Percentiles rank a stretch among this genome's conserved stretches.
Conservation (phyloP, 2,329 filamentous ascomycete species). For the Colletotrichum sp. region DNA sequence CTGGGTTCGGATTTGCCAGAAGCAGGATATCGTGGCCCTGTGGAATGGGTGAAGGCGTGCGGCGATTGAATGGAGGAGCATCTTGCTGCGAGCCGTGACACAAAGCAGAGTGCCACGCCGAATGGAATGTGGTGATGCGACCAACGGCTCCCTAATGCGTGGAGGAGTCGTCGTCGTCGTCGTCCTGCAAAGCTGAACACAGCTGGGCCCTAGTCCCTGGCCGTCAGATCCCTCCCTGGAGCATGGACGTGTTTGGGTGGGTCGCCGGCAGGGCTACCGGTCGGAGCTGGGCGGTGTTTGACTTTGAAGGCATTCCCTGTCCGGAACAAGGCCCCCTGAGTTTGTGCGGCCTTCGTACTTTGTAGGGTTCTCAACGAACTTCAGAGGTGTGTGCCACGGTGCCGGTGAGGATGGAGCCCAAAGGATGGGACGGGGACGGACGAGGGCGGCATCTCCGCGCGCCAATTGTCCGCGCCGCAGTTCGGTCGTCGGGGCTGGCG, state of each 20-base stretch:
- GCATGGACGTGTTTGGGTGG: not conserved
- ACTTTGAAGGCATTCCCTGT: constrained; percentile 10
- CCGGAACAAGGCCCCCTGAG: not conserved
- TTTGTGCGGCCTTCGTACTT: not conserved
- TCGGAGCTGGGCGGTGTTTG: not conserved
- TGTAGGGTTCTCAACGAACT: not conserved
- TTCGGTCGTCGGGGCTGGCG: not conserved
- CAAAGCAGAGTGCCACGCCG: not conserved
- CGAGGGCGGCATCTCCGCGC: constrained; percentile 4
- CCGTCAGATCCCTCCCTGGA: not conserved
- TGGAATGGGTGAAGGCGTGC: not conserved
- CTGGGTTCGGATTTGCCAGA: not conserved
- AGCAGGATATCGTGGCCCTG: not conserved
- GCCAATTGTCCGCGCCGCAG: not conserved
- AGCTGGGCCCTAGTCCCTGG: not conserved
- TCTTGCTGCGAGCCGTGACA: not conserved
- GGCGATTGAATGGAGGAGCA: not conserved
- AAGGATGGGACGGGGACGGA: not conserved
- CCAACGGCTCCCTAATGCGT: not conserved
- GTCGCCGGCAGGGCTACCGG: not conserved
- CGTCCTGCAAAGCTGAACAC: not conserved
- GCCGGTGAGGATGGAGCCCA: not conserved
- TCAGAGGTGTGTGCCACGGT: not conserved
- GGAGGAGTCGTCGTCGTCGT: not conserved
- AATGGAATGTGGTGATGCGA: not conserved